phyloP scores from a whole-genome alignment of 2,329 filamentous ascomycete genomes.

The Daldinia sp. region DNA sequence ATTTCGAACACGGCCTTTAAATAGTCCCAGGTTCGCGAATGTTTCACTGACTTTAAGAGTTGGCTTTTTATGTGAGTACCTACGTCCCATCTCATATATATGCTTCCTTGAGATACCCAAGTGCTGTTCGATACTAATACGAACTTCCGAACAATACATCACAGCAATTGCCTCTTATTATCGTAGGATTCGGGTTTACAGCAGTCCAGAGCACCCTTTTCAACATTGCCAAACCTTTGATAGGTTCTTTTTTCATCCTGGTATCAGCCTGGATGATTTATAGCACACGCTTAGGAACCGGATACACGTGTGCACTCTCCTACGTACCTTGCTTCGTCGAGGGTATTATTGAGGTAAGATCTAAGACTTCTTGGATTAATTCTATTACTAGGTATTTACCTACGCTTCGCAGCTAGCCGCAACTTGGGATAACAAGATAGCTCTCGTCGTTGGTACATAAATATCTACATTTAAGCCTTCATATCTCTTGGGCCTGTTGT shows the following conservation, averaged over 20 bases:
- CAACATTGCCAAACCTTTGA: not conserved
- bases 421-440: not conserved
- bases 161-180: not conserved
- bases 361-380: not conserved
- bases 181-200: not conserved
- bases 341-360: not conserved
- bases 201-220: not conserved
- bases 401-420: not conserved
- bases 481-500: not conserved
- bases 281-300: not conserved
- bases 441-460: not conserved
- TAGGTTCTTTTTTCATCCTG: not conserved
- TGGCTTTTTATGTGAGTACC: not conserved
- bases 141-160: not conserved
- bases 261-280: not conserved
- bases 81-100: not conserved
- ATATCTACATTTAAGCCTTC: not conserved
- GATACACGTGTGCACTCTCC: not conserved
- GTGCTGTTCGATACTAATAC: too few species aligned
- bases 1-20: not conserved
- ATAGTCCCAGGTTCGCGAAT: not conserved
- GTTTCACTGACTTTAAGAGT: not conserved
- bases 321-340: not conserved
- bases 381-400: not conserved
- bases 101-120: too few species aligned